These are phyloP conservation scores for Escallonia rubra DNA, from an alignment of 129 eudicot genomes.

Conservation along the genomic window DNA sequence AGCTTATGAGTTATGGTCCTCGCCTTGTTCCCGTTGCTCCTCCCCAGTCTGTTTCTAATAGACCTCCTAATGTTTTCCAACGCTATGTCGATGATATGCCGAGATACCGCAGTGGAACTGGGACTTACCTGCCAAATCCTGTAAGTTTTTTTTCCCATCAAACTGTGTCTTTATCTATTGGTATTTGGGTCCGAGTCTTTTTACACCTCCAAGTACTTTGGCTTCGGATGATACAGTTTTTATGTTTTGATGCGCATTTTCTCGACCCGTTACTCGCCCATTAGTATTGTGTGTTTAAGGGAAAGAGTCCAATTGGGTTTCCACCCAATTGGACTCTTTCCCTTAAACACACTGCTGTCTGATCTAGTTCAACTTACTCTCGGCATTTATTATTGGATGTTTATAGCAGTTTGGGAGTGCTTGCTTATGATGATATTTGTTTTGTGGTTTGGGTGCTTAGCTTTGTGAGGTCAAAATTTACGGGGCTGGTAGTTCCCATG, in stretches of 20 bases:
- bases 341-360: not conserved
- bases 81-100: constrained; percentile 74
- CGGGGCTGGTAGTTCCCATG: too few species aligned
- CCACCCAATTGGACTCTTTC: not conserved
- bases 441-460: too few species aligned
- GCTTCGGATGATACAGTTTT: not conserved
- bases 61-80: constrained; percentile 70
- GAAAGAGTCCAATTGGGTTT: not conserved
- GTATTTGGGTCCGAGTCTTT: not conserved
- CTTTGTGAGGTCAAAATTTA: too few species aligned
- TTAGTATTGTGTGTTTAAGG: not conserved
- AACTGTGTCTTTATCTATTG: not conserved
- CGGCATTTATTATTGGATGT: too few species aligned
- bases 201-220: not conserved
- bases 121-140: constrained; percentile 91
- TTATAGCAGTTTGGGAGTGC: not conserved
- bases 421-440: too few species aligned
- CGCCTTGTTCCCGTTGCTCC: constrained; percentile 71
- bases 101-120: constrained; percentile 89
- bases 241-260: not conserved
- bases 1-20: constrained; percentile 81
- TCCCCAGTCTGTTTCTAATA: constrained; percentile 44
- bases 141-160: constrained; percentile 37
- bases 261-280: not conserved
- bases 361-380: not conserved